phyloP scores from a whole-genome alignment of 2,329 filamentous ascomycete genomes.

The Dactylella cylindrospora region DNA sequence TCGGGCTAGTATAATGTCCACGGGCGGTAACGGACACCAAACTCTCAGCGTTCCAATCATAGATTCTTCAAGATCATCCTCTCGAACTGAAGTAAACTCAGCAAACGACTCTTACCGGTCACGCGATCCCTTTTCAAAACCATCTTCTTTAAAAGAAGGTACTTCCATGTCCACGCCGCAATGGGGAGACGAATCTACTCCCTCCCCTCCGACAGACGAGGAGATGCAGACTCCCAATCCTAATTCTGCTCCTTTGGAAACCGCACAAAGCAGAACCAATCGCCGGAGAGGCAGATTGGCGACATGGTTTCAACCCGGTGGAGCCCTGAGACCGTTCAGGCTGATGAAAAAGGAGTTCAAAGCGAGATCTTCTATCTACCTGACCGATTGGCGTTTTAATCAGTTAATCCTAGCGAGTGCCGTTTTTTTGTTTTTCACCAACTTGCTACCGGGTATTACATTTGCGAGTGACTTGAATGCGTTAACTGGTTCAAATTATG shows the following conservation, averaged over 20 bases:
- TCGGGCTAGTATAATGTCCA: too few species aligned
- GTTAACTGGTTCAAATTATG: constrained; percentile 65
- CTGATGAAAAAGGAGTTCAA: constrained; percentile 46
- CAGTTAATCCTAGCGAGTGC: constrained; percentile 65
- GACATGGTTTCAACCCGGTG: constrained; percentile 27
- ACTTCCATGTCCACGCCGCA: constrained; percentile 21
- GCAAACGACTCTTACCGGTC: constrained; percentile 2
- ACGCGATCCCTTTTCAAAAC: constrained; percentile 5
- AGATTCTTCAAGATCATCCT: constrained; percentile 13
- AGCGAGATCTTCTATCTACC: constrained; percentile 42
- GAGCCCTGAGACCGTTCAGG: constrained; percentile 45
- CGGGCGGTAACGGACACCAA: neutral
- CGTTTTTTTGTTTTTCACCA: constrained; percentile 68
- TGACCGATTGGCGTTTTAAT: constrained; percentile 58
- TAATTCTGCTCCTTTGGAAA: neutral
- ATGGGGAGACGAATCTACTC: constrained; percentile 31
- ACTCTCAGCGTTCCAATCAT: constrained; percentile 18
- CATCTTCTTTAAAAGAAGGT: constrained; percentile 16
- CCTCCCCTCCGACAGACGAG: constrained; percentile 30
- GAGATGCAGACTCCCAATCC: constrained; percentile 36
- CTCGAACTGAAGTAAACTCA: constrained; percentile 17
- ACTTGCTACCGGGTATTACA: constrained; percentile 66
- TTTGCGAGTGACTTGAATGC: constrained; percentile 67
- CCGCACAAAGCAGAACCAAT: neutral
- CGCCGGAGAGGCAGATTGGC: constrained; percentile 2